A percentile compares a stretch with the other conserved stretches of the same genome.
Evolutionary conservation across 257 asterid genomes (phyloP).

Genomic region (Pogostemon cablin): DNA sequence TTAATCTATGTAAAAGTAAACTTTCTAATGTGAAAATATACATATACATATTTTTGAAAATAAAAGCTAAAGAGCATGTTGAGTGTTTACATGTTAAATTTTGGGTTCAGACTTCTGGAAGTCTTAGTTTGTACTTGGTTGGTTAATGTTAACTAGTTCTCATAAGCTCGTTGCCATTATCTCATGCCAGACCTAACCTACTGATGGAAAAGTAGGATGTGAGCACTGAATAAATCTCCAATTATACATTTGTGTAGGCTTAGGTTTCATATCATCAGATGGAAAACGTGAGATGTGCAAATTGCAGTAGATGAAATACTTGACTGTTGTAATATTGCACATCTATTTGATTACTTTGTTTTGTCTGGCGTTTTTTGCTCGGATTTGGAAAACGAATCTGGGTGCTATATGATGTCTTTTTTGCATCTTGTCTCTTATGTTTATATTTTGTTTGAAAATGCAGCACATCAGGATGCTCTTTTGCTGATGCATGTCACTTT

Average conservation of each 20-base stretch:
- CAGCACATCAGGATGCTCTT: conserved; percentile 63
- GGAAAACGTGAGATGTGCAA: conserved; percentile 10
- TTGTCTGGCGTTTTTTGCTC: neutral
- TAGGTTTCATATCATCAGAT: neutral
- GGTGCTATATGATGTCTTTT: neutral
- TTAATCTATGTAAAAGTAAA: conserved; percentile 58
- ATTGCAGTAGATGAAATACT: neutral
- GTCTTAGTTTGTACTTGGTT: neutral
- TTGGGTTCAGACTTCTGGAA: conserved; percentile 6
- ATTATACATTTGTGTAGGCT: neutral
- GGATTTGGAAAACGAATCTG: neutral
- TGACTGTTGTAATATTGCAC: neutral
- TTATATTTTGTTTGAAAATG: conserved; percentile 26
- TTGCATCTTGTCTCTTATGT: conserved; percentile 29
- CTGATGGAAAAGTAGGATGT: conserved; percentile 12
- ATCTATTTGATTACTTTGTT: neutral
- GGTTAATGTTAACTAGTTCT: neutral
- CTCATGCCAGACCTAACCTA: neutral
- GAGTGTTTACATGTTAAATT: neutral
- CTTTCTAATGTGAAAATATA: conserved; percentile 22
- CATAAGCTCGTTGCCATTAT: neutral
- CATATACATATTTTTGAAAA: neutral
- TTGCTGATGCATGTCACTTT: conserved; percentile 59
- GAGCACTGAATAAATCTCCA: neutral
- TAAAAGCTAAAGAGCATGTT: neutral